Evolutionary conservation across 2,329 filamentous ascomycete genomes (phyloP).

Genomic region (Aspergillus quadrilineatus): DNA sequence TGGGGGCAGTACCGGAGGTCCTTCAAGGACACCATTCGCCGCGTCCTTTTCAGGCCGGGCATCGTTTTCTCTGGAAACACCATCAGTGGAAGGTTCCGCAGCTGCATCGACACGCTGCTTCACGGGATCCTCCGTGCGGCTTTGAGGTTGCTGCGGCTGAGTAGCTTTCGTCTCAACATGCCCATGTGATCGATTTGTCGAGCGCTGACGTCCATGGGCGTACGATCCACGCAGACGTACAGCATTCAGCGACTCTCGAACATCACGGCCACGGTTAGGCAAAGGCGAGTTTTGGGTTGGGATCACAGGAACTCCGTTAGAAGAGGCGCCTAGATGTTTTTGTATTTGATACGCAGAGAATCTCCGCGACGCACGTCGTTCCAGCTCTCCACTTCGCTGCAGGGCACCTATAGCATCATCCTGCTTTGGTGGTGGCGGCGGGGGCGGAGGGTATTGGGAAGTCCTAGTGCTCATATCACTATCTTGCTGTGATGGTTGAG

Average conservation of each 20-base stretch:
- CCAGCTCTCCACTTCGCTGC: conserved; percentile 87
- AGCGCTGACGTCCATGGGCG: conserved; percentile 53
- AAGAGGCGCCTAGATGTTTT: conserved; percentile 79
- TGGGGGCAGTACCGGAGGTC: conserved; percentile 56
- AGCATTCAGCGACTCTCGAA: conserved; percentile 78
- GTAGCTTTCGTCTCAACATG: conserved; percentile 59
- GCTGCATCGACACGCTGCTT: conserved; percentile 36
- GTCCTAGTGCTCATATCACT: conserved; percentile 46
- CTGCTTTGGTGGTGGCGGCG: conserved; percentile 76
- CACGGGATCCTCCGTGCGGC: conserved; percentile 53
- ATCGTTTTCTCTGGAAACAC: conserved; percentile 58
- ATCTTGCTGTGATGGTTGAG: conserved; percentile 68
- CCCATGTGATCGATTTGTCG: conserved; percentile 55
- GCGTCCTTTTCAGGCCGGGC: conserved; percentile 42
- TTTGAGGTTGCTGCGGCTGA: conserved; percentile 38
- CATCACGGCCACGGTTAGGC: conserved; percentile 74
- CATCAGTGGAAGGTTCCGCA: conserved; percentile 14
- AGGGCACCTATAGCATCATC: conserved; percentile 88
- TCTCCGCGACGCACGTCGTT: conserved; percentile 84
- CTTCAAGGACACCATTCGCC: conserved; percentile 49
- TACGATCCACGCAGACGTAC: conserved; percentile 61
- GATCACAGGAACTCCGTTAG: conserved; percentile 81
- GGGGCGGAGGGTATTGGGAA: conserved; percentile 63
- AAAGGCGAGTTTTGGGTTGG: conserved; percentile 55
- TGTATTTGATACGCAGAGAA: conserved; percentile 98